A percentile compares a stretch with the other conserved stretches of the same genome.
phyloP scores from a whole-genome alignment of 2,329 filamentous ascomycete species.

The Pseudocercospora fuligena region DNA sequence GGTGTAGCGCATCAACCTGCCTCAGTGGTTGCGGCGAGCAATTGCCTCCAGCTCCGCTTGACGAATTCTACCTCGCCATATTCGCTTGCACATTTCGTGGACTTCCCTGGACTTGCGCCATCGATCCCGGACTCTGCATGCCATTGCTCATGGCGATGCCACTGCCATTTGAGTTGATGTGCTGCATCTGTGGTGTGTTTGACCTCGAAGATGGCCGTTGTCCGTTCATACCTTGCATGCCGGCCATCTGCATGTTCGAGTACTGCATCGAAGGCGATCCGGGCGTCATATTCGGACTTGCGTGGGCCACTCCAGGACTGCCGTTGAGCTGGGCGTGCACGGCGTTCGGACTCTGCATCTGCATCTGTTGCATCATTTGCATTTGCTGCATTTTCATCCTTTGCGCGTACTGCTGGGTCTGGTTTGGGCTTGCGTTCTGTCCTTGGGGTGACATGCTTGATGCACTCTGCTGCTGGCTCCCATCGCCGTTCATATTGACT shows the following conservation, averaged over 20 bases:
- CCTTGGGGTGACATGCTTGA: constrained; percentile 27
- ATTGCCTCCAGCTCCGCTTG: background rate
- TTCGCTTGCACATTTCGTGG: constrained; percentile 40
- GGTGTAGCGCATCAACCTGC: background rate
- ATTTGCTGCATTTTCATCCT: constrained; percentile 40
- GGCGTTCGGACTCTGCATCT: constrained; percentile 33
- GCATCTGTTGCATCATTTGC: constrained; percentile 38
- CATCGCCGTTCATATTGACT: constrained; percentile 20
- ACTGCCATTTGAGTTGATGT: constrained; percentile 38
- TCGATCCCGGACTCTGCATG: constrained; percentile 40
- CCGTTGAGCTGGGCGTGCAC: constrained; percentile 33
- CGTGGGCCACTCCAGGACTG: constrained; percentile 37
- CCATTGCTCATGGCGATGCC: constrained; percentile 32
- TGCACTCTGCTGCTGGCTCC: constrained; percentile 17
- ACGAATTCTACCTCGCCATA: constrained; percentile 33
- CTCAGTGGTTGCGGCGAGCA: background rate
- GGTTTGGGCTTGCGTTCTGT: constrained; percentile 25
- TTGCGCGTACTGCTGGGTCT: constrained; percentile 25
- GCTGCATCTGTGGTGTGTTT: constrained; percentile 41
- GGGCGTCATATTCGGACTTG: constrained; percentile 38
- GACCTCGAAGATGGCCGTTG: constrained; percentile 36
- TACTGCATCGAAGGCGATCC: constrained; percentile 29
- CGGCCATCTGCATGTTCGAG: constrained; percentile 30
- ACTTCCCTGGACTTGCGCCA: constrained; percentile 35
- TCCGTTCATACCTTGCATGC: constrained; percentile 22